phyloP scores from a whole-genome alignment of 1,139 yeast species.

The Hyphopichia fennica region DNA sequence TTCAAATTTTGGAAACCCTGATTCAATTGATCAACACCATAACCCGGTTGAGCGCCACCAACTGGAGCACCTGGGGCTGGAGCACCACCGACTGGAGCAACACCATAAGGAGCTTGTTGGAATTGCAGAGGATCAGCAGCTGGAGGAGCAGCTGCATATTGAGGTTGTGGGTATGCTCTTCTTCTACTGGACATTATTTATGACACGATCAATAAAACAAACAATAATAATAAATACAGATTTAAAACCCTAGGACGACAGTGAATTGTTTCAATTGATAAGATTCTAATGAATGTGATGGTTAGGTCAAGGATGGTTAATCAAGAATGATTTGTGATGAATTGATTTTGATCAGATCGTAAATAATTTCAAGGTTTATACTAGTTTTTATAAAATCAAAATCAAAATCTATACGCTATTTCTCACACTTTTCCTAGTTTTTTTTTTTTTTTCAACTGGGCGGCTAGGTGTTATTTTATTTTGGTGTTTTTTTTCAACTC shows the following conservation, averaged over 20 bases:
- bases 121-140: conserved; percentile 13
- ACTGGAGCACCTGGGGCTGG: conserved; percentile 3
- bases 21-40: conserved; percentile 37
- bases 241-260: too few relatives aligned
- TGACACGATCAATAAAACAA: neutral
- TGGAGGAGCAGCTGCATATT: conserved; percentile 46
- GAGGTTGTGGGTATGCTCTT: conserved; percentile 69
- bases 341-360: too few relatives aligned
- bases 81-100: conserved; percentile 4
- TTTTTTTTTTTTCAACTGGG: neutral
- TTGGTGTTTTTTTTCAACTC: conserved; percentile 1
- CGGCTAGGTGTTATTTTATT: neutral
- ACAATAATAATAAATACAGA: too few relatives aligned
- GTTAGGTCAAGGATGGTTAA: too few relatives aligned
- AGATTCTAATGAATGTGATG: too few relatives aligned
- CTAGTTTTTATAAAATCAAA: too few relatives aligned
- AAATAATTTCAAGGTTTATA: too few relatives aligned
- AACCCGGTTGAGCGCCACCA: conserved; percentile 7
- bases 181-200: conserved; percentile 38
- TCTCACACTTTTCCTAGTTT: neutral
- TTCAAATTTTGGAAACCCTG: conserved; percentile 43
- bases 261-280: too few relatives aligned
- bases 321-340: too few relatives aligned
- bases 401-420: neutral
- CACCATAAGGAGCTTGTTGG: conserved; percentile 9